Evolutionary conservation across 768 basidiomycete species (phyloP).

Genomic region (Mycena amicta): DNA sequence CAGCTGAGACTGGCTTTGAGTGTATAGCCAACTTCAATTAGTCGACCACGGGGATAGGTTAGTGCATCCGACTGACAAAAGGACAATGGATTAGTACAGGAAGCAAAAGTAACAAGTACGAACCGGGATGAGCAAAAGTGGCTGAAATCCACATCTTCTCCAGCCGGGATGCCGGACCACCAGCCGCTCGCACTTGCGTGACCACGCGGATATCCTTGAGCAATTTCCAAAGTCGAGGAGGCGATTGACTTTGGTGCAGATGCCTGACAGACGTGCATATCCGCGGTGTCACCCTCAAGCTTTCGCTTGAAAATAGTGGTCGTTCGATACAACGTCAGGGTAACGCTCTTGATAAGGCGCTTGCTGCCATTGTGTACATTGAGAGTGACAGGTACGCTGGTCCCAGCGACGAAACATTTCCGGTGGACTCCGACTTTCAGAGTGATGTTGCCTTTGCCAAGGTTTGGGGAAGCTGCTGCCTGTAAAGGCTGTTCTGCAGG

Average conservation of each 20-base stretch:
- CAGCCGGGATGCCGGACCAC: conserved; percentile 81
- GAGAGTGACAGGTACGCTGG: conserved; percentile 70
- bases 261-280: conserved; percentile 66
- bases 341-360: conserved; percentile 65
- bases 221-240: conserved; percentile 65
- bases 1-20: conserved; percentile 66
- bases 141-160: conserved; percentile 62
- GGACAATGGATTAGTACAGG: conserved; percentile 7
- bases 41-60: conserved; percentile 64
- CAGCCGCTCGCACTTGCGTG: conserved; percentile 83
- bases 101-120: conserved; percentile 31
- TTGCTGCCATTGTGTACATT: conserved; percentile 67
- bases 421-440: conserved; percentile 72
- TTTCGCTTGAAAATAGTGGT: conserved; percentile 59
- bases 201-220: conserved; percentile 62
- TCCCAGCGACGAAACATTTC: conserved; percentile 80
- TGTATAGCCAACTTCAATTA: conserved; percentile 78
- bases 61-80: conserved; percentile 62
- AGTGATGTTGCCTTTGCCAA: conserved; percentile 68
- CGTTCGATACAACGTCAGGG: conserved; percentile 65
- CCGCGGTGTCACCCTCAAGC: conserved; percentile 37
- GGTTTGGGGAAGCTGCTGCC: conserved; percentile 52
- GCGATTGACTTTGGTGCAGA: conserved; percentile 63
- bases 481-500: conserved; percentile 62
- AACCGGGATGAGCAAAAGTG: conserved; percentile 79